phyloP scores from a whole-genome alignment of 2,329 filamentous ascomycete species.

The Talaromyces funiculosus region DNA sequence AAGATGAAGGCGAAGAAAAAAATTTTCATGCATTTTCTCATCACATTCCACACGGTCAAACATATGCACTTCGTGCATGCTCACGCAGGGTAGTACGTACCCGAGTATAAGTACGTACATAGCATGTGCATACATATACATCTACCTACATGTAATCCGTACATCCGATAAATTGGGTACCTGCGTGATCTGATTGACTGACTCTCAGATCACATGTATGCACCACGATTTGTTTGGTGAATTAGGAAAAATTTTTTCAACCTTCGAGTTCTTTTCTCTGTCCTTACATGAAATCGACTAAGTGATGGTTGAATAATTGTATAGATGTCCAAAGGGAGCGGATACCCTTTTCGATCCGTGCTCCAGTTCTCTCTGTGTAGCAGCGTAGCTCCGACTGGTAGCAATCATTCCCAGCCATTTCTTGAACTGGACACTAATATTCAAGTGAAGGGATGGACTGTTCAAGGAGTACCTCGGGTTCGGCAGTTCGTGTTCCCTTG shows the following conservation, averaged over 20 bases:
- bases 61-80: background rate
- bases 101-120: background rate
- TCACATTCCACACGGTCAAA: slow-evolving; percentile 3
- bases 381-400: background rate
- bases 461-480: background rate
- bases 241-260: background rate
- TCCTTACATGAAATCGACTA: background rate
- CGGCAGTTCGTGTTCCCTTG: background rate
- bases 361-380: background rate
- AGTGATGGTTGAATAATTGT: background rate
- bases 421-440: background rate
- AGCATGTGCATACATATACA: background rate
- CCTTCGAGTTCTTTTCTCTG: background rate
- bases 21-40: background rate
- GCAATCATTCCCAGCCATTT: background rate
- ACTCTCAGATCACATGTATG: background rate
- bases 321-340: background rate
- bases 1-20: background rate
- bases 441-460: background rate
- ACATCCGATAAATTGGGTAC: background rate
- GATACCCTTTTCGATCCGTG: background rate
- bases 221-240: background rate
- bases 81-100: background rate
- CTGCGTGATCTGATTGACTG: background rate
- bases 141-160: background rate